Evolutionary conservation across 805 yeast genomes (phyloP).

Genomic region (Jamesozyma piceae): DNA sequence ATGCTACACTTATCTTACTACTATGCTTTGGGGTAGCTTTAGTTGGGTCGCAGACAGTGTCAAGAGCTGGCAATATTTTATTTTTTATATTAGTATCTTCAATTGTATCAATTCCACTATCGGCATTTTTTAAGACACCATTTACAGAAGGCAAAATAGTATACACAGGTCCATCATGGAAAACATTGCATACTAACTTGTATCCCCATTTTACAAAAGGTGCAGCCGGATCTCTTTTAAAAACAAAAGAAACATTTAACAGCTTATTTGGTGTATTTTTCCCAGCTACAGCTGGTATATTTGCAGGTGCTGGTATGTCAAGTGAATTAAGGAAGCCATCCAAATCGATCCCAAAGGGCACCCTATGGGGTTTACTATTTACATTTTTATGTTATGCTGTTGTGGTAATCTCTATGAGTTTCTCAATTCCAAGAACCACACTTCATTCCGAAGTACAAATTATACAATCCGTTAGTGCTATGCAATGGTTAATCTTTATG

Average conservation of each 20-base stretch:
- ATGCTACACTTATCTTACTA: slow-evolving; percentile 62
- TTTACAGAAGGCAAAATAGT: slow-evolving; percentile 42
- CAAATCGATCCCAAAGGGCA: slow-evolving; percentile 86
- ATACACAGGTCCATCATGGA: slow-evolving; percentile 71
- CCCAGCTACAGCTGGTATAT: slow-evolving; percentile 97
- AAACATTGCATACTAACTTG: slow-evolving; percentile 55
- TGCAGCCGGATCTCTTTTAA: slow-evolving; percentile 78
- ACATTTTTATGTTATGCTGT: slow-evolving; percentile 68
- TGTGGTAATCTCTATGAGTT: slow-evolving; percentile 77
- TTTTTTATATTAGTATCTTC: slow-evolving; percentile 60
- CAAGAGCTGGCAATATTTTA: slow-evolving; percentile 69
- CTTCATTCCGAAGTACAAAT: slow-evolving; percentile 74
- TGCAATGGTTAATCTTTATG: slow-evolving; percentile 56
- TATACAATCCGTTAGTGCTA: slow-evolving; percentile 68
- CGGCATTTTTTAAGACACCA: slow-evolving; percentile 57
- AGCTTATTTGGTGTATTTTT: slow-evolving; percentile 90
- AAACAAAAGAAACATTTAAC: slow-evolving; percentile 61
- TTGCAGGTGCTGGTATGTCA: slow-evolving; percentile 98
- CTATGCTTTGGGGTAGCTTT: slow-evolving; percentile 68
- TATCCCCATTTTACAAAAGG: slow-evolving; percentile 76
- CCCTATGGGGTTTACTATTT: slow-evolving; percentile 68
- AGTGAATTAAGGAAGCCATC: slow-evolving; percentile 86
- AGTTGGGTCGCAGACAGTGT: slow-evolving; percentile 72
- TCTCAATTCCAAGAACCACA: slow-evolving; percentile 69
- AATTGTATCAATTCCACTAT: slow-evolving; percentile 73